Conservation (phyloP, 1,139 yeast species). For the Fermentozyma sake region DNA sequence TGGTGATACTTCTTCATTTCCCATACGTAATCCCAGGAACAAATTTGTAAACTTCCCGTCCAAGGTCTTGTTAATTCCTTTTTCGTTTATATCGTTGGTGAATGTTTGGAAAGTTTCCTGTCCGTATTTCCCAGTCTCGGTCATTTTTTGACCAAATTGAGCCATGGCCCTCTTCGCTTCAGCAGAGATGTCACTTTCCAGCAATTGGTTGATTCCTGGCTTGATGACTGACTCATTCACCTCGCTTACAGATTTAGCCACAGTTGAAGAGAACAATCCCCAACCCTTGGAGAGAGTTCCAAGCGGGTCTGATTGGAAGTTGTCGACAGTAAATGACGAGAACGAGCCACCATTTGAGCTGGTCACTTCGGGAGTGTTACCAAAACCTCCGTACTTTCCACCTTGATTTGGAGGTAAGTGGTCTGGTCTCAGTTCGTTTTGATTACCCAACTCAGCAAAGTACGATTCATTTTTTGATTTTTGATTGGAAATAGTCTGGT, state of each 20-base stretch:
- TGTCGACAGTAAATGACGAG: slow-evolving; percentile 63
- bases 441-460: slow-evolving; percentile 73
- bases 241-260: slow-evolving; percentile 76
- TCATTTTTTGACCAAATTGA: slow-evolving; percentile 92
- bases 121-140: slow-evolving; percentile 77
- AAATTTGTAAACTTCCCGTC: slow-evolving; percentile 52
- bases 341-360: slow-evolving; percentile 34
- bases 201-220: slow-evolving; percentile 79
- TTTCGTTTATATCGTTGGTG: slow-evolving; percentile 43
- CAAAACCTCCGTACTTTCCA: slow-evolving; percentile 89
- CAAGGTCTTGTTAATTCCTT: slow-evolving; percentile 32
- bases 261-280: slow-evolving; percentile 84
- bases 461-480: slow-evolving; percentile 72
- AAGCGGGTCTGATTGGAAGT: slow-evolving; percentile 79
- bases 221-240: slow-evolving; percentile 85
- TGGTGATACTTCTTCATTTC: slow-evolving; percentile 41
- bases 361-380: slow-evolving; percentile 62
- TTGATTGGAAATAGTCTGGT: slow-evolving; percentile 23
- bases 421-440: slow-evolving; percentile 70
- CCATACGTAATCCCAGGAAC: slow-evolving; percentile 36
- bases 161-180: slow-evolving; percentile 91
- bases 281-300: slow-evolving; percentile 90
- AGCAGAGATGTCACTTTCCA: slow-evolving; percentile 70
- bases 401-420: slow-evolving; percentile 90
- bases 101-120: slow-evolving; percentile 61